phyloP scores from a whole-genome alignment of 805 yeast species.

The Zygotorulaspora danielsina region DNA sequence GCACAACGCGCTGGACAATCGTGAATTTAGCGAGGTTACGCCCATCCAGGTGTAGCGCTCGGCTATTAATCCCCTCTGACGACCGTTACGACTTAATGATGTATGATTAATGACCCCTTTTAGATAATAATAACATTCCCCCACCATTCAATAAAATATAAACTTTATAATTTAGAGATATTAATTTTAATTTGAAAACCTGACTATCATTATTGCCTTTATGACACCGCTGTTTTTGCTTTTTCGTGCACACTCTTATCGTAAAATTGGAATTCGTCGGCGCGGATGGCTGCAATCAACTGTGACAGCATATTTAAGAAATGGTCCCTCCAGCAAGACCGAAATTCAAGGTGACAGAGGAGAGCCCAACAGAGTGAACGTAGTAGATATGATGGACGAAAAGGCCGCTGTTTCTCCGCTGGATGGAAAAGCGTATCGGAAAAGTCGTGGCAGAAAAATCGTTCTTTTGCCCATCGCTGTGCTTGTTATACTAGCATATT shows the following conservation, averaged over 20 bases:
- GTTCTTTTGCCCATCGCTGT: not conserved
- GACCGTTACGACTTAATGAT: constrained; percentile 3
- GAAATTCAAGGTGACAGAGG: no score
- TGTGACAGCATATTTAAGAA: no score
- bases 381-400: not conserved
- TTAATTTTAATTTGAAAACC: no score
- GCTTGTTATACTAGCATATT: not conserved
- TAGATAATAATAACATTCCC: not conserved
- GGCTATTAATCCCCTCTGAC: not conserved
- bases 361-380: no score
- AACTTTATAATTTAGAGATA: no score
- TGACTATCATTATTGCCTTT: no score
- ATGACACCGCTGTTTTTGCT: no score
- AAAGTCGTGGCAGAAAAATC: not conserved
- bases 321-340: no score
- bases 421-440: not conserved
- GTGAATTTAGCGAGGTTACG: constrained; percentile 1
- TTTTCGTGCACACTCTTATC: no score
- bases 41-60: constrained; percentile 1
- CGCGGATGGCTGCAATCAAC: no score
- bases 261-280: no score
- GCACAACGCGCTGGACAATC: constrained; percentile 2
- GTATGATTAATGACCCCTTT: not conserved
- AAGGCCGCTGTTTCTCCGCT: not conserved
- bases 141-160: no score